Conservation (phyloP, 2,329 filamentous ascomycete species). For the Eutypa lata region DNA sequence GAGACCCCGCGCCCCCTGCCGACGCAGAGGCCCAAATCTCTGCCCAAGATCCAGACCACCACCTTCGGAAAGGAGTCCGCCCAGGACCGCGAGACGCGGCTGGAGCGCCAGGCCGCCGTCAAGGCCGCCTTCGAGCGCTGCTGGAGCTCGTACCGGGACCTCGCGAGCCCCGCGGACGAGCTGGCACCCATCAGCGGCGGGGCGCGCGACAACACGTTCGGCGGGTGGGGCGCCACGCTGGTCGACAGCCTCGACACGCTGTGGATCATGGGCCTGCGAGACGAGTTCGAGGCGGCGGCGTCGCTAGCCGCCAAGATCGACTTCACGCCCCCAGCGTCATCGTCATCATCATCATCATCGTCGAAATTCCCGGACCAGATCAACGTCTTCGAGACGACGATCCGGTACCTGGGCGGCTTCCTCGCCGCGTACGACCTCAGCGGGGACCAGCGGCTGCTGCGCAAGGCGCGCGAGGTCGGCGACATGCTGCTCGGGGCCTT, state of each 20-base stretch:
- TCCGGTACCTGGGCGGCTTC: conserved; percentile 31
- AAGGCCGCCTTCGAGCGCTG: conserved; percentile 18
- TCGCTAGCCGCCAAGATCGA: conserved; percentile 38
- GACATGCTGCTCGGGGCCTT: conserved; percentile 34
- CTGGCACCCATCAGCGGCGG: conserved; percentile 37
- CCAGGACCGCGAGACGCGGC: conserved; percentile 11
- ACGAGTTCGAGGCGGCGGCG: conserved; percentile 44
- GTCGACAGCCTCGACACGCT: conserved; percentile 36
- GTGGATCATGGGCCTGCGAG: conserved; percentile 43
- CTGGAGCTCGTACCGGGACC: conserved; percentile 38
- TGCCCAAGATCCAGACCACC: conserved; percentile 19
- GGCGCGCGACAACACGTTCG: conserved; percentile 37
- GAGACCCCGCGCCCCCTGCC: conserved; percentile 18
- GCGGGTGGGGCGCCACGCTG: conserved; percentile 44
- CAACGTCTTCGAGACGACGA: conserved; percentile 37
- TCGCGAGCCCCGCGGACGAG: conserved; percentile 42
- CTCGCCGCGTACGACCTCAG: conserved; percentile 35
- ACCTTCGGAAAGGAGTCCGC: conserved; percentile 13
- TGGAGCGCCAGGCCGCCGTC: conserved; percentile 16
- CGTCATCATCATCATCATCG: no score
- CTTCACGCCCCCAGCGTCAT: conserved; percentile 30
- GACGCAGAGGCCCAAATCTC: conserved; percentile 12
- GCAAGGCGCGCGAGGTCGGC: conserved; percentile 38
- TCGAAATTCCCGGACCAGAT: conserved; percentile 19
- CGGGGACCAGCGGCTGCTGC: conserved; percentile 29